Conservation (phyloP, 345 rosid genomes). For the Sisymbrium altissimum region DNA sequence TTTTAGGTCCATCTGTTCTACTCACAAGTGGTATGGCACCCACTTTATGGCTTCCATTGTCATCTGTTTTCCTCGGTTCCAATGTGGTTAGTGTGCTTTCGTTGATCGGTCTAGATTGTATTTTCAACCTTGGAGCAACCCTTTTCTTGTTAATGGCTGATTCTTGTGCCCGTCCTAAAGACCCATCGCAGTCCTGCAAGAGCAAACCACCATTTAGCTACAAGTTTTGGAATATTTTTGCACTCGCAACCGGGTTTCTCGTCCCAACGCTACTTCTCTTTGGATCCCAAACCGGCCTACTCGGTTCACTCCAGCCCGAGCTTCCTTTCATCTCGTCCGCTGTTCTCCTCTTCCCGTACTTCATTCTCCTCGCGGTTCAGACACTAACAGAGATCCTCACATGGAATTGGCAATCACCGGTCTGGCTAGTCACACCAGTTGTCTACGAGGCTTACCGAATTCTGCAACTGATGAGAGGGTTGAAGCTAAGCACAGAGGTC, state of each 20-base stretch:
- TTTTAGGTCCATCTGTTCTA: slow-evolving; percentile 80
- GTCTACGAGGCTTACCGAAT: slow-evolving; percentile 83
- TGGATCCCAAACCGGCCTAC: slow-evolving; percentile 59
- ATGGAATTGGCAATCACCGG: slow-evolving; percentile 93
- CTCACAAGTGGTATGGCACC: slow-evolving; percentile 88
- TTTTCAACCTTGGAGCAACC: slow-evolving; percentile 82
- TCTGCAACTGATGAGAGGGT: slow-evolving; percentile 80
- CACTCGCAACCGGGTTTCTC: slow-evolving; percentile 56
- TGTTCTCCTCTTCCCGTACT: slow-evolving; percentile 73
- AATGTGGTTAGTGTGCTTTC: slow-evolving; percentile 83
- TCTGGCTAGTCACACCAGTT: slow-evolving; percentile 89
- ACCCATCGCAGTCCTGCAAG: slow-evolving; percentile 33
- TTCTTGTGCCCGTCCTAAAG: slow-evolving; percentile 61
- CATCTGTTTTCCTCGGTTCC: slow-evolving; percentile 85
- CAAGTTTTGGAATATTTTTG: slow-evolving; percentile 71
- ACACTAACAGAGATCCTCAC: slow-evolving; percentile 75
- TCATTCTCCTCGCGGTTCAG: slow-evolving; percentile 82
- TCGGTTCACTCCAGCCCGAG: slow-evolving; percentile 64
- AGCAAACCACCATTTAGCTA: slow-evolving; percentile 80
- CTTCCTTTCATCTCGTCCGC: slow-evolving; percentile 57
- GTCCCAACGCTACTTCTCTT: slow-evolving; percentile 51
- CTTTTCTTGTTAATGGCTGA: slow-evolving; percentile 90
- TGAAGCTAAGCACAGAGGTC: slow-evolving; percentile 73
- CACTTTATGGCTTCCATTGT: slow-evolving; percentile 81
- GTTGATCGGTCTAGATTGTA: slow-evolving; percentile 79